Evolutionary conservation across 2,329 filamentous ascomycete genomes (phyloP).

Genomic region (Paraphaeosphaeria minitans): DNA sequence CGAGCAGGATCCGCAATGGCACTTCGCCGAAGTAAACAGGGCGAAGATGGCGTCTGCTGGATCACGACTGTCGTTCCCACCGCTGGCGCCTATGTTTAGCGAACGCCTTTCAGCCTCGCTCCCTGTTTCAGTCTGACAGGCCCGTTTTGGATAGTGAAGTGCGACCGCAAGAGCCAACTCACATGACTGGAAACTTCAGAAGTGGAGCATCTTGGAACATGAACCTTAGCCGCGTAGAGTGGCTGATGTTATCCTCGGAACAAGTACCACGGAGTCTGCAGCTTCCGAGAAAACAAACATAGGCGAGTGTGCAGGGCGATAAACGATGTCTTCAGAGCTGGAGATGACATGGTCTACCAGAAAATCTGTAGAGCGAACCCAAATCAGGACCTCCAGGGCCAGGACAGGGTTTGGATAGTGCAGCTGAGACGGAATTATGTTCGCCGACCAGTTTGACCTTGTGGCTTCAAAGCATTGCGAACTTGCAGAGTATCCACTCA

Average conservation of each 20-base stretch:
- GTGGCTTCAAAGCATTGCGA: slow-evolving; percentile 1
- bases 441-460: slow-evolving; percentile 1
- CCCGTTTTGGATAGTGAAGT: background rate
- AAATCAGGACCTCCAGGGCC: background rate
- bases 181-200: background rate
- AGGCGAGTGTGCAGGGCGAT: background rate
- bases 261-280: background rate
- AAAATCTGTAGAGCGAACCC: background rate
- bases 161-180: background rate
- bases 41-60: background rate
- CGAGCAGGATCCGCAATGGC: background rate
- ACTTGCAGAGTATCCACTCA: background rate
- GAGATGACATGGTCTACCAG: background rate
- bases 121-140: background rate
- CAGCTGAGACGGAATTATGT: background rate
- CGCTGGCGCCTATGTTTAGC: background rate
- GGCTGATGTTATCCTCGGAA: background rate
- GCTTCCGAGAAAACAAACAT: background rate
- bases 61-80: background rate
- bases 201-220: background rate
- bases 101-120: slow-evolving; percentile 7
- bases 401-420: background rate
- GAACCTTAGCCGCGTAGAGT: background rate
- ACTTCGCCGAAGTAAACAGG: slow-evolving; percentile 3
- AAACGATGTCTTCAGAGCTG: background rate